Conservation (phyloP, 2,329 filamentous ascomycete genomes). For the Metarhizium humberi region DNA sequence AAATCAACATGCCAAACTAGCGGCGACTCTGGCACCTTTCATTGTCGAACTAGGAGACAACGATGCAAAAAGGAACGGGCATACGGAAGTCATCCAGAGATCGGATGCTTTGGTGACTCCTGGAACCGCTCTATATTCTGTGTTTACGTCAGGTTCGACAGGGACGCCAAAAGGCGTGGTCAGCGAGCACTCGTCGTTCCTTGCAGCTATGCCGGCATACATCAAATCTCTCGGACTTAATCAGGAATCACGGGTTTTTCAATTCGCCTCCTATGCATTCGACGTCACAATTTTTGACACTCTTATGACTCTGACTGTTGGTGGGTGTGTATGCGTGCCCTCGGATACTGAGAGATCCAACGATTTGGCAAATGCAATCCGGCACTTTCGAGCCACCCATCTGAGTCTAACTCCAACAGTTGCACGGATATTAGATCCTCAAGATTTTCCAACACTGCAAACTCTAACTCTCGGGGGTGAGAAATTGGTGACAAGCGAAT, state of each 20-base stretch:
- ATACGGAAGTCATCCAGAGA: background rate
- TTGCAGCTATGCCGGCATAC: background rate
- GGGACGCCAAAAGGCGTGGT: constrained; percentile 55
- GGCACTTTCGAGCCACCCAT: constrained; percentile 1
- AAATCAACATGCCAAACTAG: background rate
- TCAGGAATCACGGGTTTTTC: background rate
- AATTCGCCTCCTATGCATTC: constrained; percentile 13
- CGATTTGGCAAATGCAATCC: constrained; percentile 9
- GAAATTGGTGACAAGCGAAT: background rate
- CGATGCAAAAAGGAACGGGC: background rate
- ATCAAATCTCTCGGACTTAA: background rate
- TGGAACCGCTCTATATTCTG: constrained; percentile 34
- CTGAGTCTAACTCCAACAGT: constrained; percentile 9
- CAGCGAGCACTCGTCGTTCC: constrained; percentile 14
- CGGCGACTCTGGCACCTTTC: background rate
- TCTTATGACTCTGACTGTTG: constrained; percentile 9
- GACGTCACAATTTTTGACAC: constrained; percentile 11
- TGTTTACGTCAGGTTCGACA: constrained; percentile 57
- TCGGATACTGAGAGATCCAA: constrained; percentile 10
- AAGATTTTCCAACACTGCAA: constrained; percentile 1
- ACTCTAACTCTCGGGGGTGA: constrained; percentile 6
- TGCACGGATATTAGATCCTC: constrained; percentile 2
- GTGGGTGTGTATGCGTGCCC: constrained; percentile 12
- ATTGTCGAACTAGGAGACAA: background rate
- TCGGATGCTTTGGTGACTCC: background rate